Evolutionary conservation across 495 filamentous ascomycete species (phyloP).

Genomic region (Penicillium egyptiacum): DNA sequence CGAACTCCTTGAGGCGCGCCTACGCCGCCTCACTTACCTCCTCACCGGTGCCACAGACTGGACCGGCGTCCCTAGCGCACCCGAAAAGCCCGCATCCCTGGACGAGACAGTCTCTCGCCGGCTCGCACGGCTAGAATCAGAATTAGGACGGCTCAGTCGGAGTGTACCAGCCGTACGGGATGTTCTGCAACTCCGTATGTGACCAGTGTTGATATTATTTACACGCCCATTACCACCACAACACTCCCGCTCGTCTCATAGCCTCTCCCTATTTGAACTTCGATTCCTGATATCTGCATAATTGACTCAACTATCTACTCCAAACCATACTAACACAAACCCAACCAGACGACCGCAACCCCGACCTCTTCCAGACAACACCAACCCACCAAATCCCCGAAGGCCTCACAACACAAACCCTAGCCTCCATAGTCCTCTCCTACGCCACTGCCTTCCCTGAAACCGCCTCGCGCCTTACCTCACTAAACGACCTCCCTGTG

Average conservation of each 20-base stretch:
- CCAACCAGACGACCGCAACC: conserved; percentile 53
- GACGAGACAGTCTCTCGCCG: conserved; percentile 52
- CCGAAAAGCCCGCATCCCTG: conserved; percentile 36
- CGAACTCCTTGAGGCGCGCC: conserved; percentile 72
- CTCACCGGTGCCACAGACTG: conserved; percentile 60
- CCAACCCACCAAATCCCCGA: conserved; percentile 40
- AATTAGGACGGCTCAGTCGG: conserved; percentile 50
- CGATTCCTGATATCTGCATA: background rate
- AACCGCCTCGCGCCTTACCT: conserved; percentile 76
- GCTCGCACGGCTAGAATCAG: conserved; percentile 64
- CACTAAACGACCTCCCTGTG: conserved; percentile 73
- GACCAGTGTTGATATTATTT: background rate
- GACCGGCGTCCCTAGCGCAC: conserved; percentile 43
- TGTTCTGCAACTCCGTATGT: conserved; percentile 50
- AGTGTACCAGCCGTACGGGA: conserved; percentile 50
- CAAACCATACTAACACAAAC: conserved; percentile 14
- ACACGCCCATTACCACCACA: background rate
- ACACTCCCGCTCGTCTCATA: background rate
- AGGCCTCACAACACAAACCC: conserved; percentile 43
- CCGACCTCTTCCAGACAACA: conserved; percentile 56
- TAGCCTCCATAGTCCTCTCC: conserved; percentile 69
- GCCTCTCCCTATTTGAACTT: background rate
- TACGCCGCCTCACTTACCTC: conserved; percentile 71
- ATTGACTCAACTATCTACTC: background rate
- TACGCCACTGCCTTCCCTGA: conserved; percentile 72